Conservation (phyloP, 2,329 filamentous ascomycete species). For the Lecanicillium sp. region DNA sequence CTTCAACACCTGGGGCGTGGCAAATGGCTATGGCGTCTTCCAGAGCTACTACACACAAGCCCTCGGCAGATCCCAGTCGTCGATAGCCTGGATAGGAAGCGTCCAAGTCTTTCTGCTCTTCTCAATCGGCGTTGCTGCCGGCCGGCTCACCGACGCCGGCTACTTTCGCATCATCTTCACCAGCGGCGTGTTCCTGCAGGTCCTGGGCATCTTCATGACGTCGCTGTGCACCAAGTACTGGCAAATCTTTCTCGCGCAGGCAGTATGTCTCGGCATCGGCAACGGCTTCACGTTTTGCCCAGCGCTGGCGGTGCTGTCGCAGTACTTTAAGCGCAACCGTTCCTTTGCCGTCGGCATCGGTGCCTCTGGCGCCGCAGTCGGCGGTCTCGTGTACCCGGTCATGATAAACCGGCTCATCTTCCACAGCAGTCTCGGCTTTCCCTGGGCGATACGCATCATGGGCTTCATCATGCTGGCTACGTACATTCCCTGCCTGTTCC, state of each 20-base stretch:
- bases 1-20: constrained; percentile 37
- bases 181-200: constrained; percentile 27
- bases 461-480: constrained; percentile 37
- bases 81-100: constrained; percentile 36
- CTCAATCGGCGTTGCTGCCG: constrained; percentile 30
- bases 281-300: constrained; percentile 50
- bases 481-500: constrained; percentile 25
- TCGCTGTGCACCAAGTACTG: constrained; percentile 34
- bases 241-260: constrained; percentile 41
- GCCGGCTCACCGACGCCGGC: constrained; percentile 35
- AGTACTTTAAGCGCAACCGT: constrained; percentile 50
- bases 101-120: constrained; percentile 35
- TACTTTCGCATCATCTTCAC: constrained; percentile 29
- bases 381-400: constrained; percentile 44
- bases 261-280: constrained; percentile 39
- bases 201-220: constrained; percentile 36
- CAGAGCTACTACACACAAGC: constrained; percentile 34
- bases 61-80: constrained; percentile 22
- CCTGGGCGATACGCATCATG: constrained; percentile 43
- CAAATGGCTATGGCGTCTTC: constrained; percentile 36
- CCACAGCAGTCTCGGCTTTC: constrained; percentile 38
- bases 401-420: constrained; percentile 35
- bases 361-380: constrained; percentile 47
- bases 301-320: constrained; percentile 49
- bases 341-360: constrained; percentile 51